Percentiles rank a stretch among this genome's conserved stretches.
Conservation (phyloP, 345 rosid genomes). For the Zanthoxylum bungeanum region DNA sequence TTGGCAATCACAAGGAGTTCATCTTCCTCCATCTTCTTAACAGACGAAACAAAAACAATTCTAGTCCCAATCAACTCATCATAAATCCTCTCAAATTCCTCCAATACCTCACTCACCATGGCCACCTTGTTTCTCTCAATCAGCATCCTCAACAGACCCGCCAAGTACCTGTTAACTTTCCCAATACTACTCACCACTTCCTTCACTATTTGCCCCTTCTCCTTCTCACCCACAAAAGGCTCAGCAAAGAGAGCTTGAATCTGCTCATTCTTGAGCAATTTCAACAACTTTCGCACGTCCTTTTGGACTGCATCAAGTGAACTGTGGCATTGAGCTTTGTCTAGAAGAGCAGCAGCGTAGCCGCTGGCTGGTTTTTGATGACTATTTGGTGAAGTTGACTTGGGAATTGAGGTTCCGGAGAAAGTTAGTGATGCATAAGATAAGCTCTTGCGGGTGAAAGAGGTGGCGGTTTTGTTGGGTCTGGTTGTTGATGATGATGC, state of each 20-base stretch:
- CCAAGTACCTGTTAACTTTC: conserved; percentile 39
- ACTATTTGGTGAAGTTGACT: conserved; percentile 17
- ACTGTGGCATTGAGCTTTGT: conserved; percentile 42
- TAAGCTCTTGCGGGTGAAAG: conserved; percentile 13
- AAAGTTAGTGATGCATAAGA: conserved; percentile 20
- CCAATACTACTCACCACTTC: conserved; percentile 36
- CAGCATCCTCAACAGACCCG: conserved; percentile 54
- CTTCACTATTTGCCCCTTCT: conserved; percentile 35
- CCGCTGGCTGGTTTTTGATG: conserved; percentile 60
- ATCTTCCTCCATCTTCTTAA: conserved; percentile 24
- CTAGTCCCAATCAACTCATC: conserved; percentile 31
- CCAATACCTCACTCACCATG: conserved; percentile 47
- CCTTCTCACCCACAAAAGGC: conserved; percentile 37
- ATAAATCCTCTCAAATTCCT: conserved; percentile 62
- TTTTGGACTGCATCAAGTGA: conserved; percentile 40
- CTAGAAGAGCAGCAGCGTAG: conserved; percentile 74
- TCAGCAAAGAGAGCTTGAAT: conserved; percentile 25
- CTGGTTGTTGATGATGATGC: conserved; percentile 27
- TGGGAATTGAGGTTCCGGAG: conserved; percentile 16
- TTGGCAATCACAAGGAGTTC: conserved; percentile 26
- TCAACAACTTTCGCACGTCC: conserved; percentile 44
- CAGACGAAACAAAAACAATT: conserved; percentile 28
- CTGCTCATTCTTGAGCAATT: conserved; percentile 22
- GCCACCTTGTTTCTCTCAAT: conserved; percentile 40
- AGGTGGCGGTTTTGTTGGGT: conserved; percentile 24